A percentile compares a stretch with the other conserved stretches of the same genome.
Evolutionary conservation across 2,329 filamentous ascomycete genomes (phyloP).

Genomic region (Fusarium sp.): DNA sequence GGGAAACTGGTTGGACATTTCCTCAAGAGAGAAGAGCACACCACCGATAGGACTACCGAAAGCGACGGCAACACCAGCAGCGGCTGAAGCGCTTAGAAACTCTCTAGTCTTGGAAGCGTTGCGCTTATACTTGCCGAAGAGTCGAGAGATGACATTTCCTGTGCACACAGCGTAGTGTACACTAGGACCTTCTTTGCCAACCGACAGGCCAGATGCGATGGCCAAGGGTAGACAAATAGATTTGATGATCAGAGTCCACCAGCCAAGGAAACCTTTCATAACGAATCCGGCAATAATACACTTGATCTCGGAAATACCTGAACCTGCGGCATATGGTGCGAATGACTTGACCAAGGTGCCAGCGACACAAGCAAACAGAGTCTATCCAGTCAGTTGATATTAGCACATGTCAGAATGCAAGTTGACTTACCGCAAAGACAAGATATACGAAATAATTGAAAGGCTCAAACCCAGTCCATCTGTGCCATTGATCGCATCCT

Average conservation of each 20-base stretch:
- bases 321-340: slow-evolving; percentile 95
- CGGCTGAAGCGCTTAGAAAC: slow-evolving; percentile 93
- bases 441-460: slow-evolving; percentile 92
- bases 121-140: slow-evolving; percentile 91
- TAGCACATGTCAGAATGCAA: background rate
- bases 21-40: slow-evolving; percentile 95
- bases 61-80: slow-evolving; percentile 93
- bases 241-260: slow-evolving; percentile 93
- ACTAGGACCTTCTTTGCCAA: slow-evolving; percentile 97
- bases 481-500: slow-evolving; percentile 90
- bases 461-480: slow-evolving; percentile 82
- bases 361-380: slow-evolving; percentile 82
- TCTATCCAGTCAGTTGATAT: slow-evolving; percentile 56
- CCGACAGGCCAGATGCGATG: slow-evolving; percentile 92
- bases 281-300: slow-evolving; percentile 99
- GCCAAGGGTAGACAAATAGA: slow-evolving; percentile 89
- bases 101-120: slow-evolving; percentile 96
- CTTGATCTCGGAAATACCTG: slow-evolving; percentile 98
- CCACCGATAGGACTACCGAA: slow-evolving; percentile 98
- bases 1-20: slow-evolving; percentile 97
- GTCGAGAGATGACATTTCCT: slow-evolving; percentile 92
- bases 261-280: slow-evolving; percentile 97
- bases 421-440: slow-evolving; percentile 75
- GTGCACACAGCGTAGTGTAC: slow-evolving; percentile 99
- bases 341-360: slow-evolving; percentile 89